These are phyloP conservation scores for Hebeloma cylindrosporum DNA, from an alignment of 768 basidiomycete genomes.

Conservation along the genomic window DNA sequence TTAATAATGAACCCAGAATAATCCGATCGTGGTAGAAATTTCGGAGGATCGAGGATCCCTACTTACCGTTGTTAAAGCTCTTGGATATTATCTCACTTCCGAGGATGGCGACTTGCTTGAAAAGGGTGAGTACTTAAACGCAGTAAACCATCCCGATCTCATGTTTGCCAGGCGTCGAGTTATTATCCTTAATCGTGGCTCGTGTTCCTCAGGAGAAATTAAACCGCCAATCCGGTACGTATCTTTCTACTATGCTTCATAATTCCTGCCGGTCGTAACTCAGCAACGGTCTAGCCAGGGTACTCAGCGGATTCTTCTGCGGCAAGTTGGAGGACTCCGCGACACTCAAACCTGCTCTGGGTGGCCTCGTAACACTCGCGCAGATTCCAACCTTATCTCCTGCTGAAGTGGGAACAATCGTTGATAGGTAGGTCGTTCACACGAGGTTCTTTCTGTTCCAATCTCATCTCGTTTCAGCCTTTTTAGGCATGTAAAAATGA, in stretches of 20 bases:
- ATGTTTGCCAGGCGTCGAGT: slow-evolving; percentile 65
- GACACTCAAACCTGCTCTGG: slow-evolving; percentile 78
- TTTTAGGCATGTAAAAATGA: slow-evolving; percentile 79
- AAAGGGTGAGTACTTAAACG: slow-evolving; percentile 56
- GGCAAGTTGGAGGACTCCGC: slow-evolving; percentile 86
- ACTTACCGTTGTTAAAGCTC: slow-evolving; percentile 78
- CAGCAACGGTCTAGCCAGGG: slow-evolving; percentile 55
- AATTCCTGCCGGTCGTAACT: not conserved
- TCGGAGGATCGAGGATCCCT: slow-evolving; percentile 58
- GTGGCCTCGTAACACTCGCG: slow-evolving; percentile 70
- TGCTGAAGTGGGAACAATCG: slow-evolving; percentile 61
- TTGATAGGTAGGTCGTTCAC: slow-evolving; percentile 49
- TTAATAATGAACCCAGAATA: slow-evolving; percentile 9
- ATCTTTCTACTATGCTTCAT: not conserved
- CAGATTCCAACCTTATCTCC: slow-evolving; percentile 61
- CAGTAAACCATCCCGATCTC: slow-evolving; percentile 3
- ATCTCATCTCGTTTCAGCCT: slow-evolving; percentile 46
- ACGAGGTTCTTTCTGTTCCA: not conserved
- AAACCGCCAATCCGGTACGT: slow-evolving; percentile 80
- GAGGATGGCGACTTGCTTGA: slow-evolving; percentile 77
- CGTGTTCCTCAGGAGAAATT: slow-evolving; percentile 60
- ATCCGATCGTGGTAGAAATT: slow-evolving; percentile 35
- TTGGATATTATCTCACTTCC: slow-evolving; percentile 86
- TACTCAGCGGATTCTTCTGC: slow-evolving; percentile 79
- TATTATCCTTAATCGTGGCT: slow-evolving; percentile 72